These are phyloP conservation scores for Hyparrhenia diplandra DNA, from an alignment of 176 grass and related monocot species.

Conservation along the genomic window DNA sequence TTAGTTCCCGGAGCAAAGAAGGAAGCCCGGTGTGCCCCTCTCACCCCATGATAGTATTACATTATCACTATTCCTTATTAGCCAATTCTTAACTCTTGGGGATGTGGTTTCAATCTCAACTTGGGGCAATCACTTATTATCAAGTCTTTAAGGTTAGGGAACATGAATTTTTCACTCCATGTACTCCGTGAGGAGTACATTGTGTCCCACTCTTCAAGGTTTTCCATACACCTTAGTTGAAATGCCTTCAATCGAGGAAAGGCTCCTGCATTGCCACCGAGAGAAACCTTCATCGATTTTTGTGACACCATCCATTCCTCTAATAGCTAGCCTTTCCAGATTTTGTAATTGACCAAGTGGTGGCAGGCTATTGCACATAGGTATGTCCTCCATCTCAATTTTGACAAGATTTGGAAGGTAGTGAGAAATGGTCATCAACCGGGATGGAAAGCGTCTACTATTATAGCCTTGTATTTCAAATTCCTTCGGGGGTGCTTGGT, in stretches of 20 bases:
- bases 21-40: not conserved
- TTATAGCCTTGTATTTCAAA: not conserved
- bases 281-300: not conserved
- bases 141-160: not conserved
- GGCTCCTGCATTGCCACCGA: not conserved
- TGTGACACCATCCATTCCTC: not conserved
- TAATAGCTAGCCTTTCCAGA: not conserved
- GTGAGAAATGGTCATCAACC: not conserved
- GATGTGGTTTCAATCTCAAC: not conserved
- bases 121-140: not conserved
- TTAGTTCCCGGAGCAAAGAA: not conserved
- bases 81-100: not conserved
- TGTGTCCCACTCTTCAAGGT: not conserved
- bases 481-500: not conserved
- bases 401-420: not conserved
- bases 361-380: not conserved
- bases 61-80: not conserved
- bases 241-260: not conserved
- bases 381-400: not conserved
- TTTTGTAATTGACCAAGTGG: constrained; percentile 1
- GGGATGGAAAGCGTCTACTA: not conserved
- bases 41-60: not conserved
- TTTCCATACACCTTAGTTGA: not conserved
- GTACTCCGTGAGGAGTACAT: not conserved
- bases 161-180: not conserved